phyloP scores from a whole-genome alignment of 129 eudicot genomes.

The Tagetes erecta region DNA sequence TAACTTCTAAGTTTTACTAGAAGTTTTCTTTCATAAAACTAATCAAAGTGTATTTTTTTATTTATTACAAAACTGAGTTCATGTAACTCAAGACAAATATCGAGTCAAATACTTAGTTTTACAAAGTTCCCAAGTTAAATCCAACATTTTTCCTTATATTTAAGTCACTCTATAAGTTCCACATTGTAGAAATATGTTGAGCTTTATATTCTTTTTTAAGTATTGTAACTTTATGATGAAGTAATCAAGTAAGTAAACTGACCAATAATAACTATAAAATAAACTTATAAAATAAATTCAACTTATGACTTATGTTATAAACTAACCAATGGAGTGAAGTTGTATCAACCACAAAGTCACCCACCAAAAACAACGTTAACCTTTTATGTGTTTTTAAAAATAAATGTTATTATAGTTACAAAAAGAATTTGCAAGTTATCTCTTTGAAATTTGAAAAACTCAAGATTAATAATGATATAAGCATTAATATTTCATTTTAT shows the following conservation, averaged over 20 bases:
- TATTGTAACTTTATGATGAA: no score
- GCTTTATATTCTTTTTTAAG: no score
- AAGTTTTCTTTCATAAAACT: no score
- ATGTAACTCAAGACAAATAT: not conserved
- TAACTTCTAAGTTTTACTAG: no score
- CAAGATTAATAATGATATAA: not conserved
- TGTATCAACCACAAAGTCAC: conserved; percentile 9
- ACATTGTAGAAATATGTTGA: no score
- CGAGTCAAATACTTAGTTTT: not conserved
- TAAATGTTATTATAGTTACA: not conserved
- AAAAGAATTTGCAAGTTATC: not conserved
- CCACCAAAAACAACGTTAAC: not conserved
- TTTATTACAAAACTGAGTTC: not conserved
- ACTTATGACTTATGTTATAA: not conserved
- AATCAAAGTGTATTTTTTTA: no score
- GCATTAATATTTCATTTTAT: no score
- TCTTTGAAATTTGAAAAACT: not conserved
- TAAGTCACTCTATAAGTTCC: no score
- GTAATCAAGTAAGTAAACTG: no score
- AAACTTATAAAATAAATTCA: not conserved
- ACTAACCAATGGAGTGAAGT: not conserved
- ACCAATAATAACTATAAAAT: no score
- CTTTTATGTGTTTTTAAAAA: not conserved
- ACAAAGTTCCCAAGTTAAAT: not conserved
- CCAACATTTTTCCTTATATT: not conserved